Base-by-base conservation (phyloP, 495 filamentous ascomycete genomes). In the Podospora anserina region DNA sequence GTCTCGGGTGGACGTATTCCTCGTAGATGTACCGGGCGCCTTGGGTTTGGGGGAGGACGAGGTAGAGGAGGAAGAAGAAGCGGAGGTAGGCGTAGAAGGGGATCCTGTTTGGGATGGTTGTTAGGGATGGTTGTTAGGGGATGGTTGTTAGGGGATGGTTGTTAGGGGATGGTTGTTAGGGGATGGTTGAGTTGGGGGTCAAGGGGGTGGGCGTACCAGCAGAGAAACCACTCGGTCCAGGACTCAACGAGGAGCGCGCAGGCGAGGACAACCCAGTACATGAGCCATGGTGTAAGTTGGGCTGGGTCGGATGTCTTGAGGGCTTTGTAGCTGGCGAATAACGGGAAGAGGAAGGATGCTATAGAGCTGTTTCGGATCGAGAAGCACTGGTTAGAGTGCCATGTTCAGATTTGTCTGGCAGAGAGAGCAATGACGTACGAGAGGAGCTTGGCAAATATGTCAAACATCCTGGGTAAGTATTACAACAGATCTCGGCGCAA, bases 251-350 rank as follows among this genome's bases (percentile, higher is more conserved):
- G 86, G 69, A 92, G 81, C 65, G 91, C 87, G 81, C 90, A 89
- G 55, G 92, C 90, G 61, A 97, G 84, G 32, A 96, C 92, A 59
- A 97, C 92, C 92, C 93, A 99, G 85, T 98, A 99, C 90, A 97
- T 98, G 64, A 99, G 86, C 95, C 95, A 99, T 93, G 95, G 95
- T 70, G 92, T 91, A 30, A 98, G 85, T 75, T 94, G 91, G 39
- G 92, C 88, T 18, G 94, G 94, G 79, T 97, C 91, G 57, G 90
- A 90, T 23, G 93, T 92, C 78, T 93, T 93, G 72, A 99, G 91
- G 54, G 95, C 96, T 84, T 98, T 98, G 87, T 96, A 98, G 67
- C 94, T 97, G 67, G 94, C 94, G 81, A 97, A 99, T 64, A 97
- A 87, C 68, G 95, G 95, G 81, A 99, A 94, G 78, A 97, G 86